A percentile compares a stretch with the other conserved stretches of the same genome.
These are phyloP conservation scores for Phellopilus nigrolimitatus DNA, from an alignment of 1,284 basidiomycete genomes.

Conservation along the genomic window DNA sequence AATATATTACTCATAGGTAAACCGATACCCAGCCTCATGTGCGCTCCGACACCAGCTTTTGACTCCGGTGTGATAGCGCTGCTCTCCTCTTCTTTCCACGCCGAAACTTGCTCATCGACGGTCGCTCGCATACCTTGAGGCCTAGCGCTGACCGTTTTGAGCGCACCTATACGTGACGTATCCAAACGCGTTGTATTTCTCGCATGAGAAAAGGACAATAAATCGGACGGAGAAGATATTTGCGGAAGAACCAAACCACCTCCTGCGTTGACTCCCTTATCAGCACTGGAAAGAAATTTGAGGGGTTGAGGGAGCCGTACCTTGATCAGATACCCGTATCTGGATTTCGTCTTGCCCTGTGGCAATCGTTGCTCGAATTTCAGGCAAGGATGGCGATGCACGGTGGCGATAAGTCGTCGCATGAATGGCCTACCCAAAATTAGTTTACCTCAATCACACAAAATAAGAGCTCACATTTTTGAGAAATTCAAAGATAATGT, in stretches of 20 bases:
- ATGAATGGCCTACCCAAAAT: slow-evolving; percentile 46
- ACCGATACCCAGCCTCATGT: slow-evolving; percentile 70
- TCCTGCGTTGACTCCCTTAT: slow-evolving; percentile 28
- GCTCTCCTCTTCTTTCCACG: slow-evolving; percentile 36
- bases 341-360: slow-evolving; percentile 67
- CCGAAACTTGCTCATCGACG: slow-evolving; percentile 65
- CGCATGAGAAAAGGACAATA: slow-evolving; percentile 80
- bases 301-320: slow-evolving; percentile 31
- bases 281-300: slow-evolving; percentile 4
- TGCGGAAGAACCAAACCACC: slow-evolving; percentile 62
- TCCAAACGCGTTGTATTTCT: slow-evolving; percentile 70
- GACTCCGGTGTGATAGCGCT: slow-evolving; percentile 39
- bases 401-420: slow-evolving; percentile 52
- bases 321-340: slow-evolving; percentile 84
- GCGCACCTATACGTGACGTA: slow-evolving; percentile 61
- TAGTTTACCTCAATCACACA: slow-evolving; percentile 13
- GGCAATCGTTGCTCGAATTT: slow-evolving; percentile 69
- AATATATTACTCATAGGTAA: slow-evolving; percentile 84
- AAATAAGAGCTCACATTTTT: slow-evolving; percentile 58
- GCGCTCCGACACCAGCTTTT: slow-evolving; percentile 45
- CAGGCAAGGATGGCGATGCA: slow-evolving; percentile 39
- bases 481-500: slow-evolving; percentile 83
- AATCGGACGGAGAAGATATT: slow-evolving; percentile 59
- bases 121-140: slow-evolving; percentile 66
- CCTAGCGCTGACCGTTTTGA: slow-evolving; percentile 59